Evolutionary conservation across 441 rosid species (phyloP), one percentile per base, ranked within the genome.

Genomic region (Macaranga tanarius): DNA sequence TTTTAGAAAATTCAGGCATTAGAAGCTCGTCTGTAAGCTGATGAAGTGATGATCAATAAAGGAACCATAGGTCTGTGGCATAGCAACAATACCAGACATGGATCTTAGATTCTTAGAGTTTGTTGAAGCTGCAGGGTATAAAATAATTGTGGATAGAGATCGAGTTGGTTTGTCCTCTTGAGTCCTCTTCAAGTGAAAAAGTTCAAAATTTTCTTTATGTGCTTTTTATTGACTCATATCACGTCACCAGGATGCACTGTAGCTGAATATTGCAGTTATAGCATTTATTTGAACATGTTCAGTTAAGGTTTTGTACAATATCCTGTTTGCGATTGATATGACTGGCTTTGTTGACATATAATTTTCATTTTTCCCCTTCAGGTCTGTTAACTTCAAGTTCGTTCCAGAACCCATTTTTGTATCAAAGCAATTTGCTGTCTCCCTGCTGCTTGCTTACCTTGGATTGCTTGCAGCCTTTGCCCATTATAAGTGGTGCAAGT

Each of bases 301-400:
- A 45, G 40, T 58, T 67, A 56, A 1, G 38, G 19, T 54, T 67
- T 20, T 65, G 13, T 55, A 2, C 58, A 47, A 60, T 20, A 26
- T 73, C 50, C 40, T 52, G n/a, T 42, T 57, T 22, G 38, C 23
- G 38, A 31, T 55, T 23, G 42, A 28, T 61, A 52, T 34, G 2
- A 12, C 19, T 10, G 40, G 66, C 28, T 54, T 22, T 19, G 58
- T 72, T 74, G 74, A 73, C 69, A 31, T 62, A 61, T 74, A 58
- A 75, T 54, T 56, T 78, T 67, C 28, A 12, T 10, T 68, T 52
- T 82, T 62, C 84, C 52, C 76, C 73, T 63, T 75, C 85, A 95
- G 99, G 99, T 95, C 99, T 79, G 98, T 95, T 62, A 95, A 95
- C 90, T 91, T 95, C 93, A 95, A 92, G 79, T 95, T 95, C 67